phyloP scores from a whole-genome alignment of 345 rosid species.

The Geranium brycei region DNA sequence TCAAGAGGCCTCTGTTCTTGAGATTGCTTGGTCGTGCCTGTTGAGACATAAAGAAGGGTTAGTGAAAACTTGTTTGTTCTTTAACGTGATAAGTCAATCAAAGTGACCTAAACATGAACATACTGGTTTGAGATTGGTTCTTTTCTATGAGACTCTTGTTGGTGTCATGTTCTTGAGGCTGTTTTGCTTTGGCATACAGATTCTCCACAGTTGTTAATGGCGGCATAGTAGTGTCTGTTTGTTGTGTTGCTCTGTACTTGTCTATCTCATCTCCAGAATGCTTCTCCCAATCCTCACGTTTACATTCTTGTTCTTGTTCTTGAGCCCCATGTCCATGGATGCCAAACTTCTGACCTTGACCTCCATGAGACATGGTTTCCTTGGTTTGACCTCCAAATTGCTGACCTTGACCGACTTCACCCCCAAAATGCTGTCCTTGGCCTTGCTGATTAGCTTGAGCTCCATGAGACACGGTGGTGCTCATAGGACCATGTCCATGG shows the following conservation, averaged over 20 bases:
- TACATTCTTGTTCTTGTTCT: not conserved
- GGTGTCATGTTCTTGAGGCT: conserved; percentile 8
- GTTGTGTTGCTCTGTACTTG: conserved; percentile 35
- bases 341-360: not conserved
- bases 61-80: no score
- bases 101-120: not conserved
- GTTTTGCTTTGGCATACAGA: conserved; percentile 35
- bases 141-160: conserved; percentile 41
- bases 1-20: not conserved
- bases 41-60: no score
- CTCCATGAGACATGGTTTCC: not conserved
- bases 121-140: conserved; percentile 12
- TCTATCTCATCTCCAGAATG: conserved; percentile 37
- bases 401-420: not conserved
- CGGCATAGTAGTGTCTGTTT: conserved; percentile 30
- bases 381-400: not conserved
- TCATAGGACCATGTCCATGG: no score
- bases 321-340: not conserved
- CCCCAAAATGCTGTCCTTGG: no score
- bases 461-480: no score
- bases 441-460: no score
- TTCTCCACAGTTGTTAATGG: conserved; percentile 35
- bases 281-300: conserved; percentile 12
- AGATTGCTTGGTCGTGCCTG: no score
- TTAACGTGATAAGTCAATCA: no score